These are phyloP conservation scores for Cylindrotheca closterium DNA, from an alignment of 108 stramenopile genomes.

Conservation along the genomic window DNA sequence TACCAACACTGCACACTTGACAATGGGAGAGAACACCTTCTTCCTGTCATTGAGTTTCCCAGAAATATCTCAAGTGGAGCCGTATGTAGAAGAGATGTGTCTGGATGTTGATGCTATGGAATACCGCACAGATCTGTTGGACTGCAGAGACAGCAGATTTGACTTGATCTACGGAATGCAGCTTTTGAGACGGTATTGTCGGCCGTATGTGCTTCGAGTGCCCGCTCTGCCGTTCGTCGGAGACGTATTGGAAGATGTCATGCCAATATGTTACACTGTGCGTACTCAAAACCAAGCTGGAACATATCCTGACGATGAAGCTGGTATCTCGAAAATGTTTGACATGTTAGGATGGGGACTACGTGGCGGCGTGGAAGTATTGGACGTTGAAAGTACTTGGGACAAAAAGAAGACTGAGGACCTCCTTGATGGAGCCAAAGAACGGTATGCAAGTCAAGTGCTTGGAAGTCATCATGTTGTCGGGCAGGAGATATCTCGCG, in stretches of 20 bases:
- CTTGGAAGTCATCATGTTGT: conserved; percentile 94
- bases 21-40: conserved; percentile 84
- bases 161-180: conserved; percentile 81
- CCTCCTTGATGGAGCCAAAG: conserved; percentile 53
- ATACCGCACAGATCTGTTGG: conserved; percentile 84
- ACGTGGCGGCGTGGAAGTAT: conserved; percentile 90
- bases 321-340: conserved; percentile 80
- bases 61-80: conserved; percentile 68
- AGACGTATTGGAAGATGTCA: conserved; percentile 71
- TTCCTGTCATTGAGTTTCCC: conserved; percentile 82
- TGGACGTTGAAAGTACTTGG: conserved; percentile 96
- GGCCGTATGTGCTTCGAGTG: conserved; percentile 60
- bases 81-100: conserved; percentile 84
- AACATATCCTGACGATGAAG: conserved; percentile 90
- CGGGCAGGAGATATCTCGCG: conserved; percentile 60
- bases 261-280: conserved; percentile 95
- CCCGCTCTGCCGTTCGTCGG: conserved; percentile 76
- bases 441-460: conserved; percentile 80
- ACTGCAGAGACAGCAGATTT: conserved; percentile 68
- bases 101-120: conserved; percentile 91
- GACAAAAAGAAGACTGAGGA: conserved; percentile 56
- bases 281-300: conserved; percentile 92
- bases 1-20: conserved; percentile 73
- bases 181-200: conserved; percentile 62
- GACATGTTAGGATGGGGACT: conserved; percentile 79